Evolutionary conservation across 441 rosid species (phyloP).

Genomic region (Hypseocharis bilobata): DNA sequence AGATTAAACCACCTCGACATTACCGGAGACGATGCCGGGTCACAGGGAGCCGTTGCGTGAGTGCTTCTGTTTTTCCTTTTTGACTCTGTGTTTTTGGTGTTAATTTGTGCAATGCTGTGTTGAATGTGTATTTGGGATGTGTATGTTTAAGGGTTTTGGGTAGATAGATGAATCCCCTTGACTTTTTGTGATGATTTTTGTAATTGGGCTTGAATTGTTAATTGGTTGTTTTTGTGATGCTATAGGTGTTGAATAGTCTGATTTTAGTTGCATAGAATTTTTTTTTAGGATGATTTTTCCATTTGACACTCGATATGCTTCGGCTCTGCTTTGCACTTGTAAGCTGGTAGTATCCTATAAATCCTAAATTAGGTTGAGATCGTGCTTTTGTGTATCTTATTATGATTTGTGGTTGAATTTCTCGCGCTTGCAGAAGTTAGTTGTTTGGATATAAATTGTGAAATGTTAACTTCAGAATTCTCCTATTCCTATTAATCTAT

Average conservation of each 20-base stretch:
- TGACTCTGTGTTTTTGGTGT: neutral
- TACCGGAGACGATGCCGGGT: constrained; percentile 82
- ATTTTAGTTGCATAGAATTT: too few species aligned
- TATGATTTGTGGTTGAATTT: neutral
- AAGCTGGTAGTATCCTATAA: too few species aligned
- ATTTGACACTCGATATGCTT: too few species aligned
- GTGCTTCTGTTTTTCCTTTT: constrained; percentile 16
- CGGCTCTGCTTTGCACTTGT: too few species aligned
- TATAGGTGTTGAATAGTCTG: too few species aligned
- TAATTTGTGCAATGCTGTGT: constrained; percentile 5
- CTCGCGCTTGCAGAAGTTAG: neutral
- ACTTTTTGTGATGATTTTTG: too few species aligned
- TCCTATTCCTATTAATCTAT: too few species aligned
- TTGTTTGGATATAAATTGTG: neutral
- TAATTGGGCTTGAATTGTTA: constrained; percentile 5
- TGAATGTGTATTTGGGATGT: constrained; percentile 3
- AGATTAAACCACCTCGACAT: constrained; percentile 70
- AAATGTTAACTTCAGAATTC: neutral
- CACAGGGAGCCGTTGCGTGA: constrained; percentile 68
- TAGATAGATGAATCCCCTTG: neutral
- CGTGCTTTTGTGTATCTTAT: neutral
- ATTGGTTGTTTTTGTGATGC: neutral
- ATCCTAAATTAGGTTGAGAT: neutral
- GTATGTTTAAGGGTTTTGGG: constrained; percentile 9
- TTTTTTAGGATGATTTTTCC: too few species aligned